Conservation (phyloP, 2,329 filamentous ascomycete genomes). For the Colletotrichum cuscutae region DNA sequence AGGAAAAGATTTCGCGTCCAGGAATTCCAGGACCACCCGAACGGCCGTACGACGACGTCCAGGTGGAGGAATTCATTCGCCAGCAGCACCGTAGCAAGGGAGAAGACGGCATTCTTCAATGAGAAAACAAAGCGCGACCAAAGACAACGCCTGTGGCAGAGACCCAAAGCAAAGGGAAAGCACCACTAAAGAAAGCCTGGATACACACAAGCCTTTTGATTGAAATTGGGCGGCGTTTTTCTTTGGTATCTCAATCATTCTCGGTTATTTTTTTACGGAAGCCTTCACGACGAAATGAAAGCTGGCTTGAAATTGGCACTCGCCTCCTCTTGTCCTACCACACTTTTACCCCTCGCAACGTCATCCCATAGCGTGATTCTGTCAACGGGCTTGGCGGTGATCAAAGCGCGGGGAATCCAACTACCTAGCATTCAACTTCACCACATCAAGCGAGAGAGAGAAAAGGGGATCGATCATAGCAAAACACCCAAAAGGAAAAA, state of each 20-base stretch:
- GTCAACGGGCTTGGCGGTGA: slow-evolving; percentile 16
- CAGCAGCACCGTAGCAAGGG: slow-evolving; percentile 62
- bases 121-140: neutral
- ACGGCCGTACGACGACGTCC: slow-evolving; percentile 56
- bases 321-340: neutral
- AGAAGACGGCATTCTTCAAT: slow-evolving; percentile 41
- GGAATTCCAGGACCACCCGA: slow-evolving; percentile 52
- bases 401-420: neutral
- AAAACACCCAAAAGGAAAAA: neutral
- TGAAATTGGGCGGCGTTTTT: neutral
- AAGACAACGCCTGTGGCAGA: neutral
- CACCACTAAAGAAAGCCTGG: neutral
- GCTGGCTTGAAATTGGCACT: neutral
- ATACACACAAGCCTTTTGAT: neutral
- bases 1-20: slow-evolving; percentile 34
- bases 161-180: too few relatives aligned
- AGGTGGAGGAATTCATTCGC: slow-evolving; percentile 64
- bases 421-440: neutral
- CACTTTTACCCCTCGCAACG: neutral
- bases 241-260: neutral
- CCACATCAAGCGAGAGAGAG: neutral
- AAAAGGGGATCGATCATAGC: neutral
- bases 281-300: slow-evolving; percentile 1
- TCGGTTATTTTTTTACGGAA: neutral
- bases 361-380: slow-evolving; percentile 11